Evolutionary conservation across 495 filamentous ascomycete genomes (phyloP).

Genomic region (Umbilicaria muhlenbergii): DNA sequence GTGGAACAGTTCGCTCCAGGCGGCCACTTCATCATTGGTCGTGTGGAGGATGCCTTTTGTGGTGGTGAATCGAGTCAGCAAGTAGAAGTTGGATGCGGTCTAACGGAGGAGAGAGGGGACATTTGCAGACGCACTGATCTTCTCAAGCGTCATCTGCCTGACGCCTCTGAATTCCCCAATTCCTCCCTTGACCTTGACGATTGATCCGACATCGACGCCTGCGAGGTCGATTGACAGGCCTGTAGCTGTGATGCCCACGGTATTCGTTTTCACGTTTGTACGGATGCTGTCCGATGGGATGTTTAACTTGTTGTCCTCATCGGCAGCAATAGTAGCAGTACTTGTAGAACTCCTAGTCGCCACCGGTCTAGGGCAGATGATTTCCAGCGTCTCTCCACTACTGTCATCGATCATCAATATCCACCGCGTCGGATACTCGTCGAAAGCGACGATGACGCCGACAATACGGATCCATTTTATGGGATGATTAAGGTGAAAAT

Average conservation of each 20-base stretch:
- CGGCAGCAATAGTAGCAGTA: conserved; percentile 7
- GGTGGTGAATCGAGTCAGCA: too few species aligned
- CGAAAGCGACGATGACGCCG: conserved; percentile 63
- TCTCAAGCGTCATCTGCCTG: conserved; percentile 56
- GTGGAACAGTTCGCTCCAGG: conserved; percentile 50
- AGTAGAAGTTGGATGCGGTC: too few species aligned
- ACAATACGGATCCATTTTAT: conserved; percentile 70
- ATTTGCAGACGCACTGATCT: conserved; percentile 24
- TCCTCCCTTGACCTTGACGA: conserved; percentile 66
- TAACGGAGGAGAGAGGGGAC: conserved; percentile 2
- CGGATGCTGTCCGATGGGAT: background rate
- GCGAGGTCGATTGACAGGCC: conserved; percentile 24
- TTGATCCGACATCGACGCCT: conserved; percentile 43
- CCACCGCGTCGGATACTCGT: conserved; percentile 41
- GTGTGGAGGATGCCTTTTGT: conserved; percentile 26
- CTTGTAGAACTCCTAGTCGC: conserved; percentile 5
- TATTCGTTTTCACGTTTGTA: background rate
- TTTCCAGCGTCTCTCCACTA: conserved; percentile 61
- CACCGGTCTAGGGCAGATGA: conserved; percentile 20
- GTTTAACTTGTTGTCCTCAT: conserved; percentile 1
- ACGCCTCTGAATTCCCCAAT: conserved; percentile 43
- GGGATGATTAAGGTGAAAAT: conserved; percentile 76
- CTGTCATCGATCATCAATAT: conserved; percentile 73
- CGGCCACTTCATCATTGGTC: conserved; percentile 61
- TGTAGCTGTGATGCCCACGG: conserved; percentile 14